Percentiles rank a stretch among this genome's conserved stretches.
phyloP scores from a whole-genome alignment of 352 stramenopile species.

The Halophytophthora batemanensis region DNA sequence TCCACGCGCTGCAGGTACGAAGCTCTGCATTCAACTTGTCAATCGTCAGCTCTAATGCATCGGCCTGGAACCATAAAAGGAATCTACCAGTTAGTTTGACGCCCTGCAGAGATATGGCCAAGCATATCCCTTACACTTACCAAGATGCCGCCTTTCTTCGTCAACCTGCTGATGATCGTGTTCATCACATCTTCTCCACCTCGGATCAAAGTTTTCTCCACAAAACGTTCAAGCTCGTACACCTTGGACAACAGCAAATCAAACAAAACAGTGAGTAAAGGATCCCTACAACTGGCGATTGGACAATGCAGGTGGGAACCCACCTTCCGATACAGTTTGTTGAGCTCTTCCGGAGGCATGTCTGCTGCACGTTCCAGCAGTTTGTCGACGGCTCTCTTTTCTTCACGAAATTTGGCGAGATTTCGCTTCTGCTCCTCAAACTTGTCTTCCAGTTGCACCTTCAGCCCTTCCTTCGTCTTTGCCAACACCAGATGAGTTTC shows the following conservation, averaged over 20 bases:
- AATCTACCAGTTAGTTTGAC: not conserved
- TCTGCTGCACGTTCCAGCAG: conserved; percentile 17
- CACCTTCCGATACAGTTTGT: conserved; percentile 29
- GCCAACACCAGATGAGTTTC: conserved; percentile 47
- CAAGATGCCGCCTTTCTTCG: conserved; percentile 32
- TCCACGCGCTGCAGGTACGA: conserved; percentile 52
- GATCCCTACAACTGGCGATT: not conserved
- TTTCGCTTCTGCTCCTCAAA: conserved; percentile 26
- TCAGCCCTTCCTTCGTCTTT: conserved; percentile 30
- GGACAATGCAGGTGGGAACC: not conserved
- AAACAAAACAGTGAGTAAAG: conserved; percentile 3
- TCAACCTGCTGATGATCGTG: conserved; percentile 42
- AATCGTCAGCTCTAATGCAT: conserved; percentile 33
- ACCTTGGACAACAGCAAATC: conserved; percentile 24
- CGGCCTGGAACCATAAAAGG: conserved; percentile 14
- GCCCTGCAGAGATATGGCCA: not conserved
- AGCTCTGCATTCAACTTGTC: conserved; percentile 42
- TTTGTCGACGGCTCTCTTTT: conserved; percentile 20
- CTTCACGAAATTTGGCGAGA: conserved; percentile 27
- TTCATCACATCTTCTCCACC: conserved; percentile 77
- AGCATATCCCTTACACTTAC: conserved; percentile 21
- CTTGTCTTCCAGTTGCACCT: conserved; percentile 34
- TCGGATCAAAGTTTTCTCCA: conserved; percentile 52
- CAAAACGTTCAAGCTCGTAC: conserved; percentile 29
- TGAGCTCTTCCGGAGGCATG: conserved; percentile 27